These are phyloP conservation scores for Alternaria longipes DNA, from an alignment of 2,329 filamentous ascomycete species.

Conservation along the genomic window DNA sequence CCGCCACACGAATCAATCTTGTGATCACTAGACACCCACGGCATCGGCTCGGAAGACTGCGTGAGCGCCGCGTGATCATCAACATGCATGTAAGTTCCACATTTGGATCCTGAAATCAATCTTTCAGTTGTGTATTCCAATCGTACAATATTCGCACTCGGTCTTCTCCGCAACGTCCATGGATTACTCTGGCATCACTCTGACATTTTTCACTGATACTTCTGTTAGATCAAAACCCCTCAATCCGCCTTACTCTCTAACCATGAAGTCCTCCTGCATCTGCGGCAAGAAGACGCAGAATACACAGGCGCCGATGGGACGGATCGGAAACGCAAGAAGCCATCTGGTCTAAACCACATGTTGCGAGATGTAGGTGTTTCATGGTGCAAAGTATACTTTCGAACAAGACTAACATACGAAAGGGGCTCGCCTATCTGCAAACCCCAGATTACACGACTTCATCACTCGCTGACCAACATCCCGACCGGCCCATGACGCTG, in stretches of 20 bases:
- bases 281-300: constrained; percentile 45
- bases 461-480: constrained; percentile 27
- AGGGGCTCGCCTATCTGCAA: constrained; percentile 61
- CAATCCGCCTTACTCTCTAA: constrained; percentile 76
- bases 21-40: not conserved
- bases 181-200: not conserved
- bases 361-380: constrained; percentile 67
- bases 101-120: not conserved
- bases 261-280: constrained; percentile 70
- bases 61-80: not conserved
- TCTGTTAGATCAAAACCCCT: constrained; percentile 70
- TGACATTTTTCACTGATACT: not conserved
- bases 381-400: not conserved
- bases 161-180: not conserved
- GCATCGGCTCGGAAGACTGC: not conserved
- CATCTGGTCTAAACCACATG: constrained; percentile 67
- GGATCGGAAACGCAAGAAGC: constrained; percentile 35
- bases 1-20: not conserved
- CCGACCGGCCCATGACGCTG: constrained; percentile 42
- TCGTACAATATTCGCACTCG: not conserved
- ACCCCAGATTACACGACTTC: constrained; percentile 36
- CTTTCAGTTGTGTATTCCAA: not conserved
- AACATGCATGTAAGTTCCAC: not conserved
- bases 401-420: not conserved
- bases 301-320: constrained; percentile 45